phyloP scores from a whole-genome alignment of 768 basidiomycete genomes.

The Russula sp. region DNA sequence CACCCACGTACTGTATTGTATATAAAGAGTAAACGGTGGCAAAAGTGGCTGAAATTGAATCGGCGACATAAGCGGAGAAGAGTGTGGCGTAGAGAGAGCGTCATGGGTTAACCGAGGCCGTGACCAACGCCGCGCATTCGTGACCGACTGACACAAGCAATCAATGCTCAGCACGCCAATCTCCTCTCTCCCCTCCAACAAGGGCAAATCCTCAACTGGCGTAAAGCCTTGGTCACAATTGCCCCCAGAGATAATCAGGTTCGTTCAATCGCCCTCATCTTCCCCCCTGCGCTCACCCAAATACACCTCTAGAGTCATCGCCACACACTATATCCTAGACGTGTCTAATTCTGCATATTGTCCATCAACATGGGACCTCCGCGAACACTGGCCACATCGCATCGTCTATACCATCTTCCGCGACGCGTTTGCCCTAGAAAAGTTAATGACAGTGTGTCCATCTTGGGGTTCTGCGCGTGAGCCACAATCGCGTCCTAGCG shows the following conservation, averaged over 20 bases:
- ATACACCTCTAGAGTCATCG: constrained; percentile 46
- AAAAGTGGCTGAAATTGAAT: constrained; percentile 28
- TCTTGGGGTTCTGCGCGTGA: constrained; percentile 28
- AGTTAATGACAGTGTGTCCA: constrained; percentile 29
- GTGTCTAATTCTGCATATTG: constrained; percentile 43
- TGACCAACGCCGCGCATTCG: constrained; percentile 30
- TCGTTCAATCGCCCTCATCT: constrained; percentile 5
- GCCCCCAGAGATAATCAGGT: constrained; percentile 61
- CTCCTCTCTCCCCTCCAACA: constrained; percentile 19
- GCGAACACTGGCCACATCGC: constrained; percentile 57
- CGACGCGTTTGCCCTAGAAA: constrained; percentile 32
- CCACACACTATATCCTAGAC: constrained; percentile 57
- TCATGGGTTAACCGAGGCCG: constrained; percentile 27
- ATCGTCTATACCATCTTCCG: constrained; percentile 62
- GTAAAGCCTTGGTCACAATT: constrained; percentile 60
- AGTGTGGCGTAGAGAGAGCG: background rate
- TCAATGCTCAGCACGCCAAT: constrained; percentile 33
- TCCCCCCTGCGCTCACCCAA: background rate
- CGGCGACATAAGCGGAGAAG: constrained; percentile 17
- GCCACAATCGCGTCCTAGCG: constrained; percentile 26
- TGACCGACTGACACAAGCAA: constrained; percentile 33
- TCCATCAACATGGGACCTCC: constrained; percentile 49
- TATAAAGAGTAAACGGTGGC: constrained; percentile 3
- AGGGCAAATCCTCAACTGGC: constrained; percentile 56
- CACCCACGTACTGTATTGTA: background rate